phyloP scores from a whole-genome alignment of 2,329 filamentous ascomycete species.

The Shiraia sp. region DNA sequence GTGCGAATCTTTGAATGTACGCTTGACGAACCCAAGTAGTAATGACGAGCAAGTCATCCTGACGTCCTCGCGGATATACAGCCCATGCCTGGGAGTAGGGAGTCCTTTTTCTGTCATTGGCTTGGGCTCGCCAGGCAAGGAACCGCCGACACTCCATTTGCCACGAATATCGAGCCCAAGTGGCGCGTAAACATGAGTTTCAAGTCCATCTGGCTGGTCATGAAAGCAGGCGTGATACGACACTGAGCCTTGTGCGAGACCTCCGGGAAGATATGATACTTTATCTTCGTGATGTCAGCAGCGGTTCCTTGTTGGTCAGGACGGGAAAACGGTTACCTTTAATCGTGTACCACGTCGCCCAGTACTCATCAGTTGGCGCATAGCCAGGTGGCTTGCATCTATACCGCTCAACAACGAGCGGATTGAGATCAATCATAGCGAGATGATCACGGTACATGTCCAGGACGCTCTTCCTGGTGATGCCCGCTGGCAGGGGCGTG shows the following conservation, averaged over 20 bases:
- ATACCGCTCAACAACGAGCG: conserved; percentile 73
- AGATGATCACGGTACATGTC: conserved; percentile 76
- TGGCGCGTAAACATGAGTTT: conserved; percentile 84
- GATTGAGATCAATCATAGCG: conserved; percentile 88
- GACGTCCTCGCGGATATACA: conserved; percentile 85
- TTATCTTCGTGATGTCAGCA: conserved; percentile 56
- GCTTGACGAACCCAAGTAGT: conserved; percentile 77
- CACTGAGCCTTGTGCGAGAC: conserved; percentile 66
- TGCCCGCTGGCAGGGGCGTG: conserved; percentile 71
- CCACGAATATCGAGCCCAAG: conserved; percentile 78
- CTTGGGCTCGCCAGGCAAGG: conserved; percentile 69
- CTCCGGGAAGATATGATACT: conserved; percentile 74
- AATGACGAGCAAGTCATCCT: conserved; percentile 80
- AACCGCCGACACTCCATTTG: conserved; percentile 77
- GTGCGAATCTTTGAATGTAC: conserved; percentile 78
- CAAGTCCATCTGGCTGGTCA: conserved; percentile 71
- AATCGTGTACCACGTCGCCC: conserved; percentile 71
- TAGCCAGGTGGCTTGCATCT: conserved; percentile 68
- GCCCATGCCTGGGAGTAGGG: conserved; percentile 66
- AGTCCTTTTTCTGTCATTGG: conserved; percentile 69
- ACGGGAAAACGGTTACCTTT: conserved; percentile 34
- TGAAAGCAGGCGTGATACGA: conserved; percentile 82
- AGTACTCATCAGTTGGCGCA: conserved; percentile 70
- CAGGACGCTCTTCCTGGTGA: conserved; percentile 72
- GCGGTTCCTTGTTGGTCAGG: not conserved